These are phyloP conservation scores for Mortierella sp. DNA, from an alignment of 371 early-diverging fungal genomes.

Conservation along the genomic window DNA sequence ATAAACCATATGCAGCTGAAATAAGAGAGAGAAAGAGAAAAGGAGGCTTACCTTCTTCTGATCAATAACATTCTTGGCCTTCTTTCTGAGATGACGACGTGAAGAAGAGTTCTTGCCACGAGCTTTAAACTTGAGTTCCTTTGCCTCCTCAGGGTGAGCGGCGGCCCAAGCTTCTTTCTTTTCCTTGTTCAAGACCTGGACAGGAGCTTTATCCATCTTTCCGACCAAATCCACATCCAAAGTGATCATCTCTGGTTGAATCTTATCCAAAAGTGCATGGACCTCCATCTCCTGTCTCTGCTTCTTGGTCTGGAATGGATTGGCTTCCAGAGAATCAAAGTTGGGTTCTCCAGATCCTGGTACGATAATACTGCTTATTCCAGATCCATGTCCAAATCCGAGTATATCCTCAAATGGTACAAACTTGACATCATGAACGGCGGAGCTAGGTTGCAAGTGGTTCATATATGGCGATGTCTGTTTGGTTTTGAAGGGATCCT, in stretches of 20 bases:
- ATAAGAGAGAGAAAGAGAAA: neutral
- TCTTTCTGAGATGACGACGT: constrained; percentile 80
- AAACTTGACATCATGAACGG: constrained; percentile 78
- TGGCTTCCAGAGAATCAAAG: constrained; percentile 95
- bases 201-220: constrained; percentile 67
- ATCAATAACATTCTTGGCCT: constrained; percentile 86
- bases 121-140: constrained; percentile 72
- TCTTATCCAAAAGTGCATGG: constrained; percentile 91
- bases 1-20: neutral
- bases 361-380: constrained; percentile 88
- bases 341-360: constrained; percentile 98
- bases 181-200: constrained; percentile 69
- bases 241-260: constrained; percentile 71
- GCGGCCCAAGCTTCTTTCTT: constrained; percentile 59
- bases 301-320: constrained; percentile 94
- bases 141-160: constrained; percentile 61
- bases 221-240: constrained; percentile 86
- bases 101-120: constrained; percentile 85
- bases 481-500: constrained; percentile 84
- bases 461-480: constrained; percentile 91
- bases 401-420: constrained; percentile 99
- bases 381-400: constrained; percentile 89
- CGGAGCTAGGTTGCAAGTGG: constrained; percentile 75
- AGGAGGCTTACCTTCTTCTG: constrained; percentile 62
- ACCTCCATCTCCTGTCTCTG: constrained; percentile 96